Conservation (phyloP, 495 filamentous ascomycete species). For the Peziza echinospora region DNA sequence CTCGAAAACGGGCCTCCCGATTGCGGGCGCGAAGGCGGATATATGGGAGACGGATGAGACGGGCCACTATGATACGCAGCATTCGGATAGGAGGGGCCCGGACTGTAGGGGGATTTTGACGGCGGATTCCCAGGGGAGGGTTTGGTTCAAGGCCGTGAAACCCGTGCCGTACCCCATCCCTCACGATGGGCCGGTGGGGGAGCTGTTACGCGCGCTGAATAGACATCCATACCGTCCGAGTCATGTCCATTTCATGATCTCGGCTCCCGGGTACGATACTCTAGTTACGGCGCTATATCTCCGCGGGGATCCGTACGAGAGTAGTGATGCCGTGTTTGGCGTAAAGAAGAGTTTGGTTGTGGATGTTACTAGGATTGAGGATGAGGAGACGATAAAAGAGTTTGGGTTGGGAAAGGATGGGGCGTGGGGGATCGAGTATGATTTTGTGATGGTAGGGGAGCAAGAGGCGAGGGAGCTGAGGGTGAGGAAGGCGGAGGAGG, state of each 20-base stretch:
- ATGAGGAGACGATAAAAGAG: constrained; percentile 33
- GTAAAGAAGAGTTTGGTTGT: constrained; percentile 70
- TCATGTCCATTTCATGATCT: constrained; percentile 93
- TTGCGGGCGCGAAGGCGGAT: constrained; percentile 54
- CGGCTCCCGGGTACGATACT: constrained; percentile 63
- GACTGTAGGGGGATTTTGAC: constrained; percentile 66
- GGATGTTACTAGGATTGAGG: constrained; percentile 42
- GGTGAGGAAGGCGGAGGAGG: constrained; percentile 47
- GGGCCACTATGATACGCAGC: constrained; percentile 81
- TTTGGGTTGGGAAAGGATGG: constrained; percentile 31
- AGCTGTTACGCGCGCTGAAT: constrained; percentile 44
- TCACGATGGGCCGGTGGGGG: constrained; percentile 71
- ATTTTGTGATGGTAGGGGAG: constrained; percentile 61
- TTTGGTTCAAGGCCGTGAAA: constrained; percentile 76
- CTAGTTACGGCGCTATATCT: constrained; percentile 81
- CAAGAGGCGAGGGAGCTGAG: constrained; percentile 45
- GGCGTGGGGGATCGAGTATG: constrained; percentile 34
- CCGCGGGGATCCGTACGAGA: constrained; percentile 69
- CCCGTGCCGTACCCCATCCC: constrained; percentile 83
- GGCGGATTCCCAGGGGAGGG: constrained; percentile 44
- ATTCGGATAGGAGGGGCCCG: constrained; percentile 41
- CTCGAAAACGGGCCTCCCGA: constrained; percentile 35
- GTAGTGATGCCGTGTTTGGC: constrained; percentile 78
- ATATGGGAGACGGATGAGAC: constrained; percentile 86
- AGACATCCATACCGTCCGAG: constrained; percentile 66